phyloP scores from a whole-genome alignment of 2,329 filamentous ascomycete genomes.

The Microdochium nivale region DNA sequence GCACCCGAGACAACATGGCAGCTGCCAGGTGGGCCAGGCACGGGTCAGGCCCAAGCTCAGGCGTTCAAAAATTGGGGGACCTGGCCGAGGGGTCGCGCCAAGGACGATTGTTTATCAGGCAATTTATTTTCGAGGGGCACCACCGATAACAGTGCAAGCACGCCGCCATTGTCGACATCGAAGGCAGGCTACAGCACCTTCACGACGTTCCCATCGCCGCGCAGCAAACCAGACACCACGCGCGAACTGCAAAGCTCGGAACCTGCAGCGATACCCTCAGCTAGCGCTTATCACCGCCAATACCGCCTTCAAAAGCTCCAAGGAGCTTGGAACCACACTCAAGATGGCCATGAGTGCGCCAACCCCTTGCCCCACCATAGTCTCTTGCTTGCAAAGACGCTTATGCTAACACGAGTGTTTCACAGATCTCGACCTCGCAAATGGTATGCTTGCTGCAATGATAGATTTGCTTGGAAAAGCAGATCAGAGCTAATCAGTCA shows the following conservation, averaged over 20 bases:
- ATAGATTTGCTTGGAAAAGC: conserved; percentile 4
- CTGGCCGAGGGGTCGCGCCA: background rate
- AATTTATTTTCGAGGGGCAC: conserved; percentile 1
- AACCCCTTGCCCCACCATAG: conserved; percentile 4
- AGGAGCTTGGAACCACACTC: conserved; percentile 15
- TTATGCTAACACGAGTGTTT: conserved; percentile 16
- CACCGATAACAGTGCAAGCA: background rate
- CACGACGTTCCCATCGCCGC: background rate
- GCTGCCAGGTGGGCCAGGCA: background rate
- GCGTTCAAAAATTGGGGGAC: background rate
- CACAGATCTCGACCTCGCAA: conserved; percentile 72
- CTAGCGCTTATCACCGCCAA: background rate
- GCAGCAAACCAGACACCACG: background rate
- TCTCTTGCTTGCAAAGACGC: conserved; percentile 8
- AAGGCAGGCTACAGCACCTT: background rate
- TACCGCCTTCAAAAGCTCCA: conserved; percentile 11
- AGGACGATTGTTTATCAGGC: background rate
- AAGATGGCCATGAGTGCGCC: conserved; percentile 54
- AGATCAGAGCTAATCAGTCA: conserved; percentile 9
- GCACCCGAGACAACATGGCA: background rate
- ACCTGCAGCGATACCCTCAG: no score
- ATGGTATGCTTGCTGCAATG: conserved; percentile 48
- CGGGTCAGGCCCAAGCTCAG: background rate
- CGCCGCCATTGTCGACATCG: background rate
- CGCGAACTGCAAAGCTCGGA: background rate